Conservation (phyloP, 2,329 filamentous ascomycete genomes). For the Chrysoporthe cubensis region DNA sequence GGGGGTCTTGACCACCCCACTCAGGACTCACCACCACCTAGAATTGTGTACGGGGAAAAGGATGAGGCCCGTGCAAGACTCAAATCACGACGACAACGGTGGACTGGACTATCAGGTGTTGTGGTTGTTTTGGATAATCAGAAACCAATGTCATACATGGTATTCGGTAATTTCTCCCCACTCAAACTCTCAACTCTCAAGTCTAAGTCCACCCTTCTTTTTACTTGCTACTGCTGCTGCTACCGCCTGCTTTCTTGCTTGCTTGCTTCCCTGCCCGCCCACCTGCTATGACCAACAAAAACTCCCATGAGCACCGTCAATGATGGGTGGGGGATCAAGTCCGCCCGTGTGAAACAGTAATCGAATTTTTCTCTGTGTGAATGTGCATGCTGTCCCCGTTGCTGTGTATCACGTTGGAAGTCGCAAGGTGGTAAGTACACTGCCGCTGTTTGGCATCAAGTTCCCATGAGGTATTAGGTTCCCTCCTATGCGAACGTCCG, state of each 20-base stretch:
- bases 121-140: background rate
- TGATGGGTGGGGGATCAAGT: background rate
- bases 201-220: background rate
- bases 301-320: background rate
- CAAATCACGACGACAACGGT: background rate
- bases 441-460: background rate
- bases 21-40: too few relatives aligned
- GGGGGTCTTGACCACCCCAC: too few relatives aligned
- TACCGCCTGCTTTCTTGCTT: background rate
- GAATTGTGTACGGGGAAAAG: too few relatives aligned
- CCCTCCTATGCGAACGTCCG: slow-evolving; percentile 48
- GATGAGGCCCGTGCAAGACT: background rate
- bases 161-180: background rate
- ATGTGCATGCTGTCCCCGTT: background rate
- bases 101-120: background rate
- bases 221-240: background rate
- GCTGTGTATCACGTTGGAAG: slow-evolving; percentile 4
- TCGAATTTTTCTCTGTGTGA: background rate
- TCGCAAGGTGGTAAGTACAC: slow-evolving; percentile 1
- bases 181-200: background rate
- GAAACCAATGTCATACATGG: slow-evolving; percentile 12
- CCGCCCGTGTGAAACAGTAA: slow-evolving; percentile 1
- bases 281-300: slow-evolving; percentile 6
- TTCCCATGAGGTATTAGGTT: background rate
- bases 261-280: background rate